phyloP scores from a whole-genome alignment of 306 rosid species.

The Macrotyloma uniflorum region DNA sequence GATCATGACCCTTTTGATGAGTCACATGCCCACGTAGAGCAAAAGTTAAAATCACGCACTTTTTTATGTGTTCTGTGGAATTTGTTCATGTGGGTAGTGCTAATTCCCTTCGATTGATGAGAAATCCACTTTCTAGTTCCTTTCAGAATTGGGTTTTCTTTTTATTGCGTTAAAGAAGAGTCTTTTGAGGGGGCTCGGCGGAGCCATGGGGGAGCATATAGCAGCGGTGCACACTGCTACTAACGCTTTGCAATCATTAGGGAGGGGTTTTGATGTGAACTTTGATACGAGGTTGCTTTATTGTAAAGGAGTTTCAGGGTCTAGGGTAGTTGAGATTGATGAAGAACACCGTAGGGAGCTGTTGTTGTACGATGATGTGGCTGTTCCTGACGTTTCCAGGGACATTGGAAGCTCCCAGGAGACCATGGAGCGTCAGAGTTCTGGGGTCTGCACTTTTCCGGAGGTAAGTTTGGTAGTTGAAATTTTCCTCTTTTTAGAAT shows the following conservation, averaged over 20 bases:
- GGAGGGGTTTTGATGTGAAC: conserved; percentile 92
- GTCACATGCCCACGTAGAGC: conserved; percentile 2
- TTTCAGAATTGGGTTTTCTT: conserved; percentile 31
- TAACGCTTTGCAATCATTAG: conserved; percentile 86
- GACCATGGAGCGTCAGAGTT: conserved; percentile 52
- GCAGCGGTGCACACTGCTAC: conserved; percentile 89
- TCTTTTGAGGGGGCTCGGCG: conserved; percentile 5
- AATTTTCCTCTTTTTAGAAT: neutral
- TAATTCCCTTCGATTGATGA: conserved; percentile 38
- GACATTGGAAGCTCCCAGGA: conserved; percentile 61
- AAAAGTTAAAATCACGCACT: conserved; percentile 1
- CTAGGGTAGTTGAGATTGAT: conserved; percentile 70
- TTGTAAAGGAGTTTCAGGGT: conserved; percentile 83
- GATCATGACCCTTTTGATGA: conserved; percentile 27
- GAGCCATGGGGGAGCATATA: conserved; percentile 77
- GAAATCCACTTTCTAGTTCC: conserved; percentile 10
- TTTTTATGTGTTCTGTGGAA: conserved; percentile 36
- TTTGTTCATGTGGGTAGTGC: conserved; percentile 44
- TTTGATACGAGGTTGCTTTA: conserved; percentile 91
- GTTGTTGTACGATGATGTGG: conserved; percentile 62
- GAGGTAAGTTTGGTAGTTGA: conserved; percentile 48
- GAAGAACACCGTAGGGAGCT: conserved; percentile 66
- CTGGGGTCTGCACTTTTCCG: conserved; percentile 68
- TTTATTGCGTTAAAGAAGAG: neutral
- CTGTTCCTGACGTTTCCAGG: conserved; percentile 69